Evolutionary conservation across 495 filamentous ascomycete genomes (phyloP), one percentile per base, ranked within the genome.

Genomic region (Hypoxylon fragiforme): DNA sequence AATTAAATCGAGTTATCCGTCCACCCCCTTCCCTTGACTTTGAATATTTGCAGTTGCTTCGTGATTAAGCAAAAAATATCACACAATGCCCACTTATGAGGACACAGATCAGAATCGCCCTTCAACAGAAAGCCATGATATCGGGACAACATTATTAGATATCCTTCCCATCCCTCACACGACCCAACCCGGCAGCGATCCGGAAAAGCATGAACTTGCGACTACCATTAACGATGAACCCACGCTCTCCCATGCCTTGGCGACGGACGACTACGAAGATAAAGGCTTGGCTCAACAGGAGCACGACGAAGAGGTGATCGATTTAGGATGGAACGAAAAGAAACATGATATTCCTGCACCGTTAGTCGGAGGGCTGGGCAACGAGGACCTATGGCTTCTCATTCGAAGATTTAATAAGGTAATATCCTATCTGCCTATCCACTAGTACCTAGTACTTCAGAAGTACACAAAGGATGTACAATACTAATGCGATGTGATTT

Each of bases 351-450:
- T 90, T 13, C 73, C 83, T 0, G 72, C 70, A 7, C 83, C 84
- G 0, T 64, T 95, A 3, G 82, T 94, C 15, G 87, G 82, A 2
- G 88, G 87, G 0, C 64, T 95, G 37, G 75, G 74, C n/a, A 94
- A 95, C 67, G 89, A 95, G 40, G 86, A 94, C 63, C 71, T 96
- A 3, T 96, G 90, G 88, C 71, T 88, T 54, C 73, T 94, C 15
- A 74, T 92, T 43, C 80, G 90, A 31, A 78, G 91, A 1, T 96
- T 95, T 62, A 87, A 96, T 64, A 92, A 94, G 80, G 88, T 86
- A 69, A 16, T 67, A 35, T 1, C 3, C 7, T 0, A 11, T 15
- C 24, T 9, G 9, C 24, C 4, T 9, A 4, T 9, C 24, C 4
- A 9, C 9, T 28, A 4, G 24, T 9, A 4, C 24, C 24, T 4